Percentiles rank a stretch among this genome's conserved stretches.
Evolutionary conservation across 345 rosid genomes (phyloP).

Genomic region (Brassica napus): DNA sequence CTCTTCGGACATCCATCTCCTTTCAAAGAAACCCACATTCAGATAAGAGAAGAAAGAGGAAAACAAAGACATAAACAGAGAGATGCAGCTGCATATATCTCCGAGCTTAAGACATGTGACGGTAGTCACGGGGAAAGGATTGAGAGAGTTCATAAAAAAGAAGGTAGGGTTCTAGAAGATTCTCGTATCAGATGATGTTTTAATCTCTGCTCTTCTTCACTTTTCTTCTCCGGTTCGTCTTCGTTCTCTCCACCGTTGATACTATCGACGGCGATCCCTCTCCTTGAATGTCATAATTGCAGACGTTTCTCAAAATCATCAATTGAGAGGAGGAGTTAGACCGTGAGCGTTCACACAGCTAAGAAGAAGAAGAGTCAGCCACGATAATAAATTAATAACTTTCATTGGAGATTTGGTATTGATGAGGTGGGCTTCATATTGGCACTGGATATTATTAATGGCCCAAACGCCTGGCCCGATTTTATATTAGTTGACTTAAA

Average conservation of each 20-base stretch:
- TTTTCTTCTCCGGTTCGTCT: slow-evolving; percentile 77
- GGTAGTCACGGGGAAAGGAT: slow-evolving; percentile 86
- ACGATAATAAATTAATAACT: too few species aligned
- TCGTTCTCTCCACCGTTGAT: slow-evolving; percentile 72
- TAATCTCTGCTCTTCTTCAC: slow-evolving; percentile 83
- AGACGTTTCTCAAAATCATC: too few species aligned
- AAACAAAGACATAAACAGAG: background rate
- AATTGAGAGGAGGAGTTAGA: too few species aligned
- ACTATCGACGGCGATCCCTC: slow-evolving; percentile 71
- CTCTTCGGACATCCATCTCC: slow-evolving; percentile 30
- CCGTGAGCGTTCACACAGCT: too few species aligned
- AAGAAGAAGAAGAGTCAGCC: too few species aligned
- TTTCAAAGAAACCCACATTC: slow-evolving; percentile 22
- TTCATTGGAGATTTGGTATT: too few species aligned
- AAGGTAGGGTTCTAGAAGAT: slow-evolving; percentile 68
- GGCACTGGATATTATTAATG: too few species aligned
- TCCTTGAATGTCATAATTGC: too few species aligned
- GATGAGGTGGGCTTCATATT: too few species aligned
- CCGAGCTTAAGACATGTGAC: slow-evolving; percentile 96
- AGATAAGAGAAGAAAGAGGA: background rate
- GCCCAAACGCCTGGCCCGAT: too few species aligned
- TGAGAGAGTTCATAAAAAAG: slow-evolving; percentile 82
- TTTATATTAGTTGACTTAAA: too few species aligned
- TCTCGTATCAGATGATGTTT: slow-evolving; percentile 78
- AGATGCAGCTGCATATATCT: slow-evolving; percentile 88